These are phyloP conservation scores for Syzygium malaccense DNA, from an alignment of 441 rosid genomes.

Conservation along the genomic window DNA sequence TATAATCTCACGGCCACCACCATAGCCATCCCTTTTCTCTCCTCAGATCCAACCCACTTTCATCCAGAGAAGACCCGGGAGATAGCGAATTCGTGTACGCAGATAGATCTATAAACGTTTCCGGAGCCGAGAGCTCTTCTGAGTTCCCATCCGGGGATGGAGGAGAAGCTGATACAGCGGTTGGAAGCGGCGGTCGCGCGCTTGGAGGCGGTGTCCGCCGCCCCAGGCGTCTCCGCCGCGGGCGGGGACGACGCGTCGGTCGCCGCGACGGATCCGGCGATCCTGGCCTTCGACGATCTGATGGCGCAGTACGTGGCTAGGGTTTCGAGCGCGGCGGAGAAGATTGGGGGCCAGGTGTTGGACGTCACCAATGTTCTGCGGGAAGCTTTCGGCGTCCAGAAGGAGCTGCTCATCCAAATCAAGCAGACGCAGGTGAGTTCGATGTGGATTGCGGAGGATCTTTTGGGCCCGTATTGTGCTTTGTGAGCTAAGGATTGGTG, in stretches of 20 bases:
- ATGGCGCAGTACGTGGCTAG: slow-evolving; percentile 44
- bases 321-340: slow-evolving; percentile 62
- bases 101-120: background rate
- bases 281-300: slow-evolving; percentile 69
- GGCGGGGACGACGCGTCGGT: slow-evolving; percentile 6
- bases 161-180: slow-evolving; percentile 62
- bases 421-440: slow-evolving; percentile 1
- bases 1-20: background rate
- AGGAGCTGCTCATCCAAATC: slow-evolving; percentile 50
- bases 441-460: background rate
- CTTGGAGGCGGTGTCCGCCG: slow-evolving; percentile 51
- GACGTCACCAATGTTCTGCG: slow-evolving; percentile 57
- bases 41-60: background rate
- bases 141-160: slow-evolving; percentile 39
- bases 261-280: slow-evolving; percentile 54
- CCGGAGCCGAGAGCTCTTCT: background rate
- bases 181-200: slow-evolving; percentile 77
- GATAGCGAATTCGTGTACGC: background rate
- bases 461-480: background rate
- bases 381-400: slow-evolving; percentile 58
- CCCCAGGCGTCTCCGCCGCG: slow-evolving; percentile 13
- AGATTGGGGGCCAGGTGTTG: slow-evolving; percentile 84
- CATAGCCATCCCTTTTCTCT: background rate
- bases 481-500: background rate
- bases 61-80: background rate